Evolutionary conservation across 2,329 filamentous ascomycete genomes (phyloP).

Genomic region (Aspergillus sp.): DNA sequence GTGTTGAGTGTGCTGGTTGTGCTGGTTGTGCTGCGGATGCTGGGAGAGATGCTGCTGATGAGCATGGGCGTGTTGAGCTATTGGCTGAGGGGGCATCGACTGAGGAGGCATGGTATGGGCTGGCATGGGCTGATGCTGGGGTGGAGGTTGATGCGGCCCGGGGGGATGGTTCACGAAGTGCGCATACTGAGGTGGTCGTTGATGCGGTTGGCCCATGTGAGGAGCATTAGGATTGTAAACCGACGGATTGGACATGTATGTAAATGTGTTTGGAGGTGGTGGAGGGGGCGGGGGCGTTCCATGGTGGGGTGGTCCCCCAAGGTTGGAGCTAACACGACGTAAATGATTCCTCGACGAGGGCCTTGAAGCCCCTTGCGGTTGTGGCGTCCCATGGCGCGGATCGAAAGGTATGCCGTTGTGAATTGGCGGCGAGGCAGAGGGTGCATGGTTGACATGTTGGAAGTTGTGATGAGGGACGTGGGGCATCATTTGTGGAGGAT

Average conservation of each 20-base stretch:
- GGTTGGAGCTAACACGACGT: conserved; percentile 73
- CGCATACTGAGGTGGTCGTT: conserved; percentile 49
- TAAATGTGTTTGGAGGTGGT: conserved; percentile 69
- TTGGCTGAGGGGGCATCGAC: conserved; percentile 46
- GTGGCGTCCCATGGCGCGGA: conserved; percentile 78
- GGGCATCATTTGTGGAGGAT: conserved; percentile 64
- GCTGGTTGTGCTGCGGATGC: conserved; percentile 42
- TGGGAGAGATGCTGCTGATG: conserved; percentile 49
- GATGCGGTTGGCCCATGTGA: conserved; percentile 51
- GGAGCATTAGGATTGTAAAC: conserved; percentile 75
- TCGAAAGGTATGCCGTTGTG: conserved; percentile 74
- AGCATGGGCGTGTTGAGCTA: conserved; percentile 43
- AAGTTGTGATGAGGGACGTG: conserved; percentile 69
- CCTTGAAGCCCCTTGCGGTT: conserved; percentile 74
- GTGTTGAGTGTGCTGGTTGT: conserved; percentile 47
- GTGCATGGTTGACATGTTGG: conserved; percentile 80
- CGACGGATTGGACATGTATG: conserved; percentile 82
- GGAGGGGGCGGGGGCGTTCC: conserved; percentile 63
- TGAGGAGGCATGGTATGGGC: conserved; percentile 29
- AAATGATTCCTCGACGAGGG: conserved; percentile 81
- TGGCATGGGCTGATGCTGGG: conserved; percentile 36
- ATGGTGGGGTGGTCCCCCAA: conserved; percentile 68
- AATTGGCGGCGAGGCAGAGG: conserved; percentile 87
- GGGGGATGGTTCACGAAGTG: conserved; percentile 46
- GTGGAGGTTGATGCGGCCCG: conserved; percentile 33